These are phyloP conservation scores for Thalassiosira allenii DNA, from an alignment of 352 stramenopile species.

Conservation along the genomic window DNA sequence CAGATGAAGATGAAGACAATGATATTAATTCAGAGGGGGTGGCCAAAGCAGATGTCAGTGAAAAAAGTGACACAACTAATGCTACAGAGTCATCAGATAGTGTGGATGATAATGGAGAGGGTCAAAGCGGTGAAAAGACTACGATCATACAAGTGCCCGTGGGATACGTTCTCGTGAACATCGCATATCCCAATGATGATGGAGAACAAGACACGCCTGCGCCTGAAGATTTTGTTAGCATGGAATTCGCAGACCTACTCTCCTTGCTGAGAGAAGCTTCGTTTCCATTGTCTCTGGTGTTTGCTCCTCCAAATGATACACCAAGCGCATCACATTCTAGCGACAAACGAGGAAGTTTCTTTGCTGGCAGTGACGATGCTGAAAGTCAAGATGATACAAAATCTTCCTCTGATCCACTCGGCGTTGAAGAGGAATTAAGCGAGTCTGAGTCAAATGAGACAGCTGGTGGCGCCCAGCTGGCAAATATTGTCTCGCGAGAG, in stretches of 20 bases:
- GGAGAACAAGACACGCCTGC: neutral
- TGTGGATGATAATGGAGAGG: neutral
- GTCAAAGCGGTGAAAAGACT: neutral
- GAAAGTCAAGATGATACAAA: neutral
- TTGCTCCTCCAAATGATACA: conserved; percentile 34
- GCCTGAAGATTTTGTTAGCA: conserved; percentile 35
- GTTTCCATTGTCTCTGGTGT: conserved; percentile 50
- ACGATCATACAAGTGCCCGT: conserved; percentile 34
- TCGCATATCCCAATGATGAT: conserved; percentile 23
- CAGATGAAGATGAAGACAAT: too few relatives aligned
- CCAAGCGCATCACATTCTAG: neutral
- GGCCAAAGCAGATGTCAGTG: too few relatives aligned
- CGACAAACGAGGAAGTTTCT: neutral
- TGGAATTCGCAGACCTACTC: conserved; percentile 50
- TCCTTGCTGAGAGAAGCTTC: conserved; percentile 35
- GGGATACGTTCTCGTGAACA: conserved; percentile 41
- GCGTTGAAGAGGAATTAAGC: conserved; percentile 16
- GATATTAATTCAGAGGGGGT: too few relatives aligned
- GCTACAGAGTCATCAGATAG: neutral
- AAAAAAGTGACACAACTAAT: too few relatives aligned
- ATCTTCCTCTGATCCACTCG: conserved; percentile 1
- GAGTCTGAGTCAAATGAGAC: conserved; percentile 1
- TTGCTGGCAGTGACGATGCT: neutral
- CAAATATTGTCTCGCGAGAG: conserved; percentile 42
- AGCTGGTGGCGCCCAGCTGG: too few relatives aligned